Base-by-base conservation (phyloP, 257 asterid species). In the Capsicum baccatum region DNA sequence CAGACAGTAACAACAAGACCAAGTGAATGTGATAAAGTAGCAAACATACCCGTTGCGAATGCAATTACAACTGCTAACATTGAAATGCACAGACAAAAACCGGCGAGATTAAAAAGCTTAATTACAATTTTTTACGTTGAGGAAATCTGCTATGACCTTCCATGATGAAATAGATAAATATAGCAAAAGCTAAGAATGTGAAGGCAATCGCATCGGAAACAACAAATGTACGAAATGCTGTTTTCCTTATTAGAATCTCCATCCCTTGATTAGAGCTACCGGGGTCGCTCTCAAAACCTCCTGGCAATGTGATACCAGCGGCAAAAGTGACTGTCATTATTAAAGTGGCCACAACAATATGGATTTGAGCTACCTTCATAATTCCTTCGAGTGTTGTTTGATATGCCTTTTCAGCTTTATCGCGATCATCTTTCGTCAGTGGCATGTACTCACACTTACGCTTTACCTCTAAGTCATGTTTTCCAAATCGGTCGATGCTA, bases 191-290 rank as follows among this genome's bases (percentile, higher is more conserved):
- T 11, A 86, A 86, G 83, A 82, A 79, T 15, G 33, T 50, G 14
- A 86, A 35, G 84, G 83, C 86, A 21, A 86, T 48, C 33, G 79
- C 60, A 79, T 86, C 84, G 0, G 79, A 9, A 0, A 86, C 44
- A 66, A 86, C 83, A 55, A 86, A 86, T 69, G 73, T 81, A 56
- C 48, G 63, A 82, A 86, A 86, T 0, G 89, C 84, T 15, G 85
- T 26, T 68, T 83, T 60, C 39, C 69, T 80, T 33, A 54, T 19
- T 10, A 86, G 85, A 86, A 83, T 48, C 0, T 83, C 83, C 85
- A 62, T 79, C 52, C 89, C 86, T 86, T 79, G 12, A 19, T 80
- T 14, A 2, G 5, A 0, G 52, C 83, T 73, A 4, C 9, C 44
- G 4, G 44, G 44, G 44, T 39, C 70, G 3, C 42, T 26, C 33